Evolutionary conservation across 768 basidiomycete genomes (phyloP), one percentile per base, ranked within the genome.

Genomic region (Lactarius trivialis): DNA sequence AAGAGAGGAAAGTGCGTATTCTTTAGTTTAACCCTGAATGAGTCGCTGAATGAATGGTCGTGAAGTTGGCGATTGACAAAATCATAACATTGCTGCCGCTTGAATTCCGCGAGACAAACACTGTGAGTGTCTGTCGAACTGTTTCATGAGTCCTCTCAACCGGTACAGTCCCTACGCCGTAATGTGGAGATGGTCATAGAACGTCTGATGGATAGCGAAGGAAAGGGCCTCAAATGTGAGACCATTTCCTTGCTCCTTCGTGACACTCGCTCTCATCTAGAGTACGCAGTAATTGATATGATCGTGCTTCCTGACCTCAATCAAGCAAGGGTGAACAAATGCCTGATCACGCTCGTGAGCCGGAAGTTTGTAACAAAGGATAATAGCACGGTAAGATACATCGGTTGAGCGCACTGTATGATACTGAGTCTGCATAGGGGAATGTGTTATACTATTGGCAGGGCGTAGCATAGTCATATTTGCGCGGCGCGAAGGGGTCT

Each of bases 241-340:
- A n/a, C 61, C 12, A 34, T 52, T 41, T 39, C 53, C 36, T 51
- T 24, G 7, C 17, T 19, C 17, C 28, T 48, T 7, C 55, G 19
- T 39, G 41, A 14, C 32, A 36, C 34, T 37, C 15, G 39, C 19
- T 39, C 56, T 24, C 41, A 55, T 14, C 24, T 11, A 45, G 9
- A 6, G 4, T 32, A 21, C 51, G 4, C 68, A 96, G 93, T 95
- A 26, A 74, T 81, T 33, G 89, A 92, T 60, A 79, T 95, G 58
- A 81, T 94, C 67, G 80, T 78, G 45, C 85, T 85, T 2, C 91
- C 92, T 0, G 90, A 93, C 65, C 80, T 96, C 39, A 91, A 86
- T 56, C 93, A 96, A 76, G 89, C 93, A 8, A 81, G 90, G 48
- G 94, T 93, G 45, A 96, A 97, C 73, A 95, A 93, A 72, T 96